phyloP scores from a whole-genome alignment of 2,329 filamentous ascomycete species.

The Ophiostoma perfectum region DNA sequence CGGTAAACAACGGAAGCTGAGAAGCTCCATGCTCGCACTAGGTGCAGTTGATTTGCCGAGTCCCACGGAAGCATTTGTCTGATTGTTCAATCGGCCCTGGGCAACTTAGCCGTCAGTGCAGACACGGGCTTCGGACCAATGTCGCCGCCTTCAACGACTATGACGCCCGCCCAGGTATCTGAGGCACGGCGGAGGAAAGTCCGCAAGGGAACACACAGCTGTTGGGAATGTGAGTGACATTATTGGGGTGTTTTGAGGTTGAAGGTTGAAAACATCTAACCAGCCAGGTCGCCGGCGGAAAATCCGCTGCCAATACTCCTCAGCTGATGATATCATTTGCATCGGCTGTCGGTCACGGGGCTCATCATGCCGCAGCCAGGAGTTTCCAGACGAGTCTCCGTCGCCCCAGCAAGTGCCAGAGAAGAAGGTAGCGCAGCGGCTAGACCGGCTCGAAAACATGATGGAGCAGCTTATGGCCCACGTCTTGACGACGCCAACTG shows the following conservation, averaged over 20 bases:
- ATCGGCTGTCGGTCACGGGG: slow-evolving; percentile 41
- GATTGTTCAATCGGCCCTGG: not conserved
- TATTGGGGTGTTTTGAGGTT: too few relatives aligned
- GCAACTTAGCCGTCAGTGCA: not conserved
- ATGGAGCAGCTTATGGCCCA: slow-evolving; percentile 43
- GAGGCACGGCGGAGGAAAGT: slow-evolving; percentile 40
- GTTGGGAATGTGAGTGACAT: slow-evolving; percentile 43
- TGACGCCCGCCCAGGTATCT: slow-evolving; percentile 20
- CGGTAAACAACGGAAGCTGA: too few relatives aligned
- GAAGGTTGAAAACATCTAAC: too few relatives aligned
- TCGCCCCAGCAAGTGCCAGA: slow-evolving; percentile 32
- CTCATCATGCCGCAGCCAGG: slow-evolving; percentile 42
- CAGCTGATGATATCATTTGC: slow-evolving; percentile 38
- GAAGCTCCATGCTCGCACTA: too few relatives aligned
- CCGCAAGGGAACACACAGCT: slow-evolving; percentile 51
- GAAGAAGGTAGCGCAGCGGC: slow-evolving; percentile 39
- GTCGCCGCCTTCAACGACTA: slow-evolving; percentile 11
- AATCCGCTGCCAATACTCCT: slow-evolving; percentile 43
- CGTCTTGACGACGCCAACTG: slow-evolving; percentile 26
- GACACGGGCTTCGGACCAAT: slow-evolving; percentile 4
- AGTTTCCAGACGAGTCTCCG: slow-evolving; percentile 37
- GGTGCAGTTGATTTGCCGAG: too few relatives aligned
- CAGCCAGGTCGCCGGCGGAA: slow-evolving; percentile 41
- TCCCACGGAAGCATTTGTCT: not conserved
- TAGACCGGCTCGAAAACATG: slow-evolving; percentile 43